phyloP scores from a whole-genome alignment of 1,139 yeast genomes.

The Petasospora rhodanensis region DNA sequence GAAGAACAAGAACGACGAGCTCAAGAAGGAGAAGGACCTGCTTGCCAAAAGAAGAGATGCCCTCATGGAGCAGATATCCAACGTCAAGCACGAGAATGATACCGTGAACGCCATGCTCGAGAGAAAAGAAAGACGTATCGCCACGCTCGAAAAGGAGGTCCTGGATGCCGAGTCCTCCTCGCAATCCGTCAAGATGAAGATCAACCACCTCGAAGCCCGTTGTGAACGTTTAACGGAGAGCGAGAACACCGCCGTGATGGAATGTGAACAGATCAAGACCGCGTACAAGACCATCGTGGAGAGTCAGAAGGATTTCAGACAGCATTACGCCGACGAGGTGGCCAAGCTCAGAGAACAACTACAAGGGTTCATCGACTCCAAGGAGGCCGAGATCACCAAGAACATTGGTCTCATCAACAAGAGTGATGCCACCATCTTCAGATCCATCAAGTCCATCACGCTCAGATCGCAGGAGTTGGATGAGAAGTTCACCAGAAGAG shows the following conservation, averaged over 20 bases:
- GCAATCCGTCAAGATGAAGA: slow-evolving; percentile 43
- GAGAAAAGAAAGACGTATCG: slow-evolving; percentile 59
- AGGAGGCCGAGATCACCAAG: slow-evolving; percentile 25
- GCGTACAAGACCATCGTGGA: slow-evolving; percentile 60
- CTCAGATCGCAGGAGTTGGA: slow-evolving; percentile 21
- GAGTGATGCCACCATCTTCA: slow-evolving; percentile 23
- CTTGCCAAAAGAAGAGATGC: slow-evolving; percentile 51
- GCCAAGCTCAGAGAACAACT: slow-evolving; percentile 30
- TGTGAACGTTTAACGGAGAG: slow-evolving; percentile 45
- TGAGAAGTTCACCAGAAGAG: slow-evolving; percentile 14
- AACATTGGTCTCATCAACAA: slow-evolving; percentile 23
- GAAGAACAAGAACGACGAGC: slow-evolving; percentile 44
- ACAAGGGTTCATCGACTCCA: slow-evolving; percentile 36
- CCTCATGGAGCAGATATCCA: slow-evolving; percentile 61
- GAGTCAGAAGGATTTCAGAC: slow-evolving; percentile 53
- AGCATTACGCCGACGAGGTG: slow-evolving; percentile 42
- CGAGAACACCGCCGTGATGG: slow-evolving; percentile 44
- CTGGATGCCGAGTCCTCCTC: slow-evolving; percentile 41
- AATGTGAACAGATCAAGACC: slow-evolving; percentile 51
- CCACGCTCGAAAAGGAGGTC: slow-evolving; percentile 55
- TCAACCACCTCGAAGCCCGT: slow-evolving; percentile 45
- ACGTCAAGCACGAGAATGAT: slow-evolving; percentile 67
- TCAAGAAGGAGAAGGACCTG: slow-evolving; percentile 46
- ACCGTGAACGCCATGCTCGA: slow-evolving; percentile 58
- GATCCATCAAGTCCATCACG: slow-evolving; percentile 24